phyloP scores from a whole-genome alignment of 805 yeast species.

The Ogataea glucozyma region DNA sequence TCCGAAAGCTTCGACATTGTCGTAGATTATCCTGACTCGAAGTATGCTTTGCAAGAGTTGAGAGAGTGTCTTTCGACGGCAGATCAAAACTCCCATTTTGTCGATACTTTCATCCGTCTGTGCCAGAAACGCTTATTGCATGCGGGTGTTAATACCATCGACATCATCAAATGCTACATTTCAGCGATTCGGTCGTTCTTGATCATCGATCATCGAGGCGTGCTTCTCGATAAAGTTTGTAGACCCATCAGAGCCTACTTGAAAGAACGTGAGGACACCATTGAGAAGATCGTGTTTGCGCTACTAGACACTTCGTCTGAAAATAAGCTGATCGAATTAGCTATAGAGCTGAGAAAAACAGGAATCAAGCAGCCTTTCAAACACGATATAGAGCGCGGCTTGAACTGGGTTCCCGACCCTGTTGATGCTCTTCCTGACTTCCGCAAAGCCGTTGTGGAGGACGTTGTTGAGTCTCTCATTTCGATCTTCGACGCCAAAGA shows the following conservation, averaged over 20 bases:
- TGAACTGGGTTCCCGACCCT: constrained; percentile 83
- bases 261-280: constrained; percentile 71
- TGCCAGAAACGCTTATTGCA: constrained; percentile 58
- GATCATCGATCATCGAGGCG: constrained; percentile 84
- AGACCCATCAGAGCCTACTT: constrained; percentile 74
- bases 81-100: constrained; percentile 52
- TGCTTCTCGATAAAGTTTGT: constrained; percentile 73
- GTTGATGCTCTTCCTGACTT: constrained; percentile 89
- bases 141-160: constrained; percentile 78
- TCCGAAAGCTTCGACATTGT: constrained; percentile 62
- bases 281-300: constrained; percentile 69
- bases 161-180: constrained; percentile 67
- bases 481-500: constrained; percentile 73
- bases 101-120: constrained; percentile 46
- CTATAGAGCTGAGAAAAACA: constrained; percentile 48
- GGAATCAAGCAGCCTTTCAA: constrained; percentile 28
- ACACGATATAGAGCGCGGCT: constrained; percentile 45
- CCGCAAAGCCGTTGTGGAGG: constrained; percentile 58
- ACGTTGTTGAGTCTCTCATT: constrained; percentile 68
- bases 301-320: constrained; percentile 50
- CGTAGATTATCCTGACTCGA: constrained; percentile 50
- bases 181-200: constrained; percentile 71
- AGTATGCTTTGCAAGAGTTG: constrained; percentile 57
- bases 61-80: constrained; percentile 49
- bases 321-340: constrained; percentile 52